Base-by-base conservation (phyloP, 108 stramenopile species). In the Discostella pseudostelligera region DNA sequence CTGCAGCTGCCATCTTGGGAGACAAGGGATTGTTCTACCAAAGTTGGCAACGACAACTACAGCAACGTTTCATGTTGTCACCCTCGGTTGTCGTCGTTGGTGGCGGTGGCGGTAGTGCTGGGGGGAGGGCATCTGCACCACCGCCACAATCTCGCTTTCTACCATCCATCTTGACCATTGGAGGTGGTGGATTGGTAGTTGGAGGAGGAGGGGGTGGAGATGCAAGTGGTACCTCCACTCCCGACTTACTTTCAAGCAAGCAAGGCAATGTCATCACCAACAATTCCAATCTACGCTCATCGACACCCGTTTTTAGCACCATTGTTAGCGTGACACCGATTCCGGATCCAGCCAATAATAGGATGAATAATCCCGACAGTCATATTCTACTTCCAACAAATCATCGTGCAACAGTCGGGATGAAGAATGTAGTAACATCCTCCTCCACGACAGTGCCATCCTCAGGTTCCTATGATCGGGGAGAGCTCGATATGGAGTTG, bases 401-500 rank as follows among this genome's bases (percentile, higher is more conserved):
- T 32, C 32, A 32, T 32, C 4, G 5, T 5, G 32, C 32, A 32
- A 32, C 4, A 32, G 5, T 5, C 5, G 32, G 32, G 32, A 32
- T 4, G 22, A 20, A 24, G 49, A 20, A 2, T 0, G 21, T 50
- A 11, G 49, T 20, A 22, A n/a, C 46, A 47, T 25, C 49, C 24
- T 10, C 22, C 22, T 26, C 50, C 4, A 12, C 50, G 24, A 12
- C 24, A 2, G 9, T 26, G 4, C 32, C 22, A 26, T 26, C 50
- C 0, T 3, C 50, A 13, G 1, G 25, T 2, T 3, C 32, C n/a
- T 39, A 29, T n/a, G 46, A 47, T 57, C 50, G 39, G 8, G 63
- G 69, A 54, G 61, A 65, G 53, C 53, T 44, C 7, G 51, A 69
- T 21, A 69, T 49, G 32, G 75, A 76, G 58, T 21, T 25, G 4